These are phyloP conservation scores for Iberis amara DNA, from an alignment of 441 rosid species.

Conservation along the genomic window DNA sequence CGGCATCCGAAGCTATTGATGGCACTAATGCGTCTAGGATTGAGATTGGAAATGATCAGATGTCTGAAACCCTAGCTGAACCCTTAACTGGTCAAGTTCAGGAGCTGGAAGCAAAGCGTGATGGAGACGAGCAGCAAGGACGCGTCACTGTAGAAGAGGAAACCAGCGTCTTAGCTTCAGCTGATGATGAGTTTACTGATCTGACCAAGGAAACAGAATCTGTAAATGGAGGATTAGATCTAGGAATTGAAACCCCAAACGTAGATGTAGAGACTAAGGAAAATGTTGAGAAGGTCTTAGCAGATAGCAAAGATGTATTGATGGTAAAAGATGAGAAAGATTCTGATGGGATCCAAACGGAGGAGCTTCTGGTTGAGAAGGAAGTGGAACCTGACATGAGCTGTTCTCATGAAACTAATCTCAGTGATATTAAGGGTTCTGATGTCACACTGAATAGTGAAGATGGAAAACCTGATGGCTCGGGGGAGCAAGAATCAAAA, in stretches of 20 bases:
- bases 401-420: constrained; percentile 17
- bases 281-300: constrained; percentile 21
- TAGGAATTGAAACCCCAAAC: constrained; percentile 24
- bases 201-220: constrained; percentile 27
- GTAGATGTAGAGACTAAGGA: constrained; percentile 19
- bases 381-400: constrained; percentile 3
- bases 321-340: constrained; percentile 21
- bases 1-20: constrained; percentile 36
- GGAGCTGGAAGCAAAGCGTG: constrained; percentile 25
- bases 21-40: constrained; percentile 17
- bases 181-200: constrained; percentile 18
- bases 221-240: constrained; percentile 30
- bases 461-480: constrained; percentile 11
- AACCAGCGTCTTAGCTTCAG: constrained; percentile 16
- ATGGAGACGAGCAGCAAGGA: constrained; percentile 17
- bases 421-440: constrained; percentile 14
- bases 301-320: constrained; percentile 23
- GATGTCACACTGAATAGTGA: not conserved
- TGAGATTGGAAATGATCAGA: constrained; percentile 20
- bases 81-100: constrained; percentile 24
- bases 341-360: constrained; percentile 9
- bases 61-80: constrained; percentile 36
- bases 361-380: constrained; percentile 12
- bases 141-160: constrained; percentile 11
- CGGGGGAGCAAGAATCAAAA: constrained; percentile 15